Conservation (phyloP, 2,329 filamentous ascomycete species). For the Fusarium sp. region DNA sequence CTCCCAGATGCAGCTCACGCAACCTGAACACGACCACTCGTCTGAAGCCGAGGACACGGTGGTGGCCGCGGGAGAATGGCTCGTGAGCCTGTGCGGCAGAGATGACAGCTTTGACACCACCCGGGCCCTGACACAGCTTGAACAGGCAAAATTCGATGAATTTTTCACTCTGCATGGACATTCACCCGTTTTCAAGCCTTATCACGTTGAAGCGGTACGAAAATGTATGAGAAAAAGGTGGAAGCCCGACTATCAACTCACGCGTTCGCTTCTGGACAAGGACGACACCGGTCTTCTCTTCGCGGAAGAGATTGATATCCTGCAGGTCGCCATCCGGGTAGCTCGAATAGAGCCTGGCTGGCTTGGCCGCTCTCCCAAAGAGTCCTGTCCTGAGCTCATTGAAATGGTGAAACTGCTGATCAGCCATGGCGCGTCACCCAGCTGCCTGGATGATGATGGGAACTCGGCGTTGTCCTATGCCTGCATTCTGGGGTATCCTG, state of each 20-base stretch:
- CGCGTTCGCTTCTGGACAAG: neutral
- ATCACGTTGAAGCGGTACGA: conserved; percentile 9
- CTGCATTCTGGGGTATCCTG: conserved; percentile 11
- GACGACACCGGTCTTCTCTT: neutral
- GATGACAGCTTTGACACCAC: neutral
- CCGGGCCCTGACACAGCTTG: neutral
- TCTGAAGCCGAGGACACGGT: neutral
- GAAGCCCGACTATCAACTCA: conserved; percentile 1
- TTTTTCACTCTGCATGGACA: neutral
- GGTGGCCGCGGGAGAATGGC: conserved; percentile 15
- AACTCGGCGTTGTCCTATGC: conserved; percentile 15
- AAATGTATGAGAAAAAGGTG: neutral
- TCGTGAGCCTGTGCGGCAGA: conserved; percentile 3
- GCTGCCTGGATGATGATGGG: conserved; percentile 1
- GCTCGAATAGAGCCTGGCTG: neutral
- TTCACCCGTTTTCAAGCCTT: neutral
- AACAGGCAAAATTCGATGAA: conserved; percentile 18
- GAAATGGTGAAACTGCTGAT: conserved; percentile 8
- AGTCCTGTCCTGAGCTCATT: conserved; percentile 17
- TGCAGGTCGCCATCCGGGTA: conserved; percentile 8
- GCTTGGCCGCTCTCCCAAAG: neutral
- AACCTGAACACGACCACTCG: neutral
- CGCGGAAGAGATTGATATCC: neutral
- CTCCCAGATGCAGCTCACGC: neutral
- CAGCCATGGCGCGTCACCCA: neutral